Evolutionary conservation across 2,329 filamentous ascomycete species (phyloP).

Genomic region (Fusarium torreyae): DNA sequence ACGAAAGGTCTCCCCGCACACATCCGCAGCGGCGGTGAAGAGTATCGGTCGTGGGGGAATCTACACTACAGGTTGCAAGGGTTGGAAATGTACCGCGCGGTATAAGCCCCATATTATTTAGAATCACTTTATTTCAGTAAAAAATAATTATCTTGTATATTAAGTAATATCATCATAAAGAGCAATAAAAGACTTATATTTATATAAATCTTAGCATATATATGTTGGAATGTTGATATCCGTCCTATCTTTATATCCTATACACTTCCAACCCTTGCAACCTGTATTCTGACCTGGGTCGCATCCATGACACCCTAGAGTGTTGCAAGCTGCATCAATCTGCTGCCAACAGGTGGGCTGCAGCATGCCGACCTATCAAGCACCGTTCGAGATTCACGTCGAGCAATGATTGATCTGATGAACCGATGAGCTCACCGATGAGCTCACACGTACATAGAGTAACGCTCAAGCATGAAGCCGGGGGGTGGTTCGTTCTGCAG

Average conservation of each 20-base stretch:
- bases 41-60: slow-evolving; percentile 32
- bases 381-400: slow-evolving; percentile 27
- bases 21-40: slow-evolving; percentile 39
- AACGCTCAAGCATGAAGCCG: slow-evolving; percentile 21
- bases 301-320: slow-evolving; percentile 44
- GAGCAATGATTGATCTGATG: slow-evolving; percentile 27
- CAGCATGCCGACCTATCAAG: slow-evolving; percentile 38
- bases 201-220: no score
- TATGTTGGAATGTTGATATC: no score
- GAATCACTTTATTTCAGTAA: no score
- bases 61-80: background rate
- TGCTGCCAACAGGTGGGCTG: slow-evolving; percentile 26
- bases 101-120: no score
- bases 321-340: slow-evolving; percentile 38
- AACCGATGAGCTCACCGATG: slow-evolving; percentile 29
- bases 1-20: slow-evolving; percentile 32
- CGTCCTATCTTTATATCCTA: no score
- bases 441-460: slow-evolving; percentile 35
- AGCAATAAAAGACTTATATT: no score
- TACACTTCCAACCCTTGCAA: no score
- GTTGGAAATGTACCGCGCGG: no score
- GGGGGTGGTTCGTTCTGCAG: slow-evolving; percentile 34
- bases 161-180: no score
- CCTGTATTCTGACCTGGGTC: slow-evolving; percentile 17
- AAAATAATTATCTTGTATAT: no score